Base-by-base conservation (phyloP, 768 basidiomycete genomes). In the Boletus tylopilopsis region DNA sequence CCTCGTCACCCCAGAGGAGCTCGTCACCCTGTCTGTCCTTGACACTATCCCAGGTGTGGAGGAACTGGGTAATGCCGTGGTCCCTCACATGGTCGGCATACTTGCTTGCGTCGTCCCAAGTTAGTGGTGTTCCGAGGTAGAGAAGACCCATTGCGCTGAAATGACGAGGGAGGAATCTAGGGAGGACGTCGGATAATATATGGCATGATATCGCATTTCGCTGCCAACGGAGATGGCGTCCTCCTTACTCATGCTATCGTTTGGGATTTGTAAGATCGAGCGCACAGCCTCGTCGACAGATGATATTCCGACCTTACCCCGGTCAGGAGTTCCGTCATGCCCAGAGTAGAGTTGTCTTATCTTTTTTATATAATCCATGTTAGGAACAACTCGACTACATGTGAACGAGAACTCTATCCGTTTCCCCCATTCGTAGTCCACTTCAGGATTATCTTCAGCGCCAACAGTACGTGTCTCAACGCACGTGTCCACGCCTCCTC, bases 1-100 rank as follows among this genome's bases (percentile, higher is more conserved):
- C 95, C 87, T 99, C 96, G 63, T 99, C 96, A 16, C 96, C 96
- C 96, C 96, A 99, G 11, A 96, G 78, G 25, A 99, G 74, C 55
- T 92, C 89, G 62, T 98, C 94, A 2, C 94, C 94, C 19, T 81
- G 79, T 55, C 90, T 78, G 64, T 91, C 87, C 77, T 96, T 98
- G 64, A 94, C 76, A 41, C 84, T 81, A 63, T 94, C 84, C 93
- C 94, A 99, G 42, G 83, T 91, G 60, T 94, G 80, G 47, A 99
- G 70, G 68, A 99, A 95, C 70, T 99, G 96, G 7, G 88, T 85
- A 62, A 98, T 92, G 39, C 96, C 96, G 67, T 98, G 94, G 44
- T 75, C 71, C 56, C 94, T 78, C 56, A 98, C 90, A 71, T 97
- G 92, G 63, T 93, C 84, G 15, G 91, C 88, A 59, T 90, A 79